Evolutionary conservation across 2,329 filamentous ascomycete species (phyloP), one percentile per base, ranked within the genome.

Genomic region (Colletotrichum ledebouriae): DNA sequence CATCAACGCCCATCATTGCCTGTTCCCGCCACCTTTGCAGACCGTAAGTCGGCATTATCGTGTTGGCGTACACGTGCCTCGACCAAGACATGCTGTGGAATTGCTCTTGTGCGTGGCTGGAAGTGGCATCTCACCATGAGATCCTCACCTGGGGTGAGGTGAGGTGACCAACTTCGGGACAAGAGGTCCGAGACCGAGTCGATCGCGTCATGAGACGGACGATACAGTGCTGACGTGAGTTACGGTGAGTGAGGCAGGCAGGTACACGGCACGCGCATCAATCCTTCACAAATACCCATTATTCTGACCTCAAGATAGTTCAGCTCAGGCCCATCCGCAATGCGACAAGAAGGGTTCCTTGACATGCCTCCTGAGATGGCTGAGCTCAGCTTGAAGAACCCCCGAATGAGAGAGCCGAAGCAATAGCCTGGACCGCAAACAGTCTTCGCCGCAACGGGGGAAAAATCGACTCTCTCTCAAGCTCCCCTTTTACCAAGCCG

Each of bases 1-100:
- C 17, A 17, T 17, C 17, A 20, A 10, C 41, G 65, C 65, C 55
- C 15, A 68, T 68, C 61, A 68, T 60, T 68, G 55, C 65, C 55
- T n/a, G 13, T 65, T 65, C 49, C 47, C 53, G 15, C 33, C 3
- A 20, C 4, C n/a, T 49, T 33, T 37, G 62, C 62, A 60, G 62
- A 59, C 55, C 37, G 10, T 65, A 55, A 17, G 20, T n/a, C 25
- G 59, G 37, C 55, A 11, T 44, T 65, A 52, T 46, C 55, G 37
- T 56, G 37, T 25, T 25, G 3, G 37, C 15, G 25, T 22, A 57
- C 63, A 67, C 58, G 58, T 57, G 58, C 50, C 42, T 56, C 39
- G 39, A 62, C 49, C 64, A 58, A 66, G 59, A 57, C 57, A 56
- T 22, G 63, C 39, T 37, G 52, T 63, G 50, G 37, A 39, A 20